A percentile compares a stretch with the other conserved stretches of the same genome.
Conservation (phyloP, 106 monocot genomes). For the Ottelia alismoides region DNA sequence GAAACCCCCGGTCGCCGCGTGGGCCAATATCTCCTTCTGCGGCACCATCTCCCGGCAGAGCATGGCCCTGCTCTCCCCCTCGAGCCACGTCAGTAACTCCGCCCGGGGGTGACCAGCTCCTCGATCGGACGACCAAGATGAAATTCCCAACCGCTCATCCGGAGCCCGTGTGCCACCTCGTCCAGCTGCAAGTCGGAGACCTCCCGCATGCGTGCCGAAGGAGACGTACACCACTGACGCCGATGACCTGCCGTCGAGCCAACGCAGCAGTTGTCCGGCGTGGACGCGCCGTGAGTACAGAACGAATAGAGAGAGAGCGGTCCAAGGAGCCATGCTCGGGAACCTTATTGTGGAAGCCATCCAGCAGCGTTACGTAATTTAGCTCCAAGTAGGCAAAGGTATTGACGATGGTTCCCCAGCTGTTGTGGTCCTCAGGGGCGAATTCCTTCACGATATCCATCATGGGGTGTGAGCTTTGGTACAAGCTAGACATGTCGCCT, state of each 20-base stretch:
- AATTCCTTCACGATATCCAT: constrained; percentile 9
- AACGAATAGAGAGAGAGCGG: constrained; percentile 18
- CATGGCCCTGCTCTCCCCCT: too few species aligned
- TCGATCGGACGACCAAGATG: not conserved
- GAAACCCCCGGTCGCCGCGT: constrained; percentile 11
- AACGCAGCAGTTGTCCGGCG: constrained; percentile 1
- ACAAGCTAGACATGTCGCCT: constrained; percentile 7
- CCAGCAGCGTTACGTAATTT: constrained; percentile 17
- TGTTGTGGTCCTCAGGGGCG: constrained; percentile 7
- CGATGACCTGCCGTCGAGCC: too few species aligned
- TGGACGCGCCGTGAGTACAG: not conserved
- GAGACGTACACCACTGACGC: too few species aligned
- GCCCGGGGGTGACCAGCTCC: not conserved
- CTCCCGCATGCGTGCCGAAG: not conserved
- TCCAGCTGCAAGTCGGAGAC: constrained; percentile 2
- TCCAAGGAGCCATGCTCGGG: constrained; percentile 35
- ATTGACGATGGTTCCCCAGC: constrained; percentile 49
- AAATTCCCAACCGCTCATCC: constrained; percentile 6
- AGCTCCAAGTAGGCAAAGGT: constrained; percentile 30
- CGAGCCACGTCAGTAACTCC: too few species aligned
- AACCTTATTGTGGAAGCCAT: constrained; percentile 23
- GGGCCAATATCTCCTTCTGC: constrained; percentile 12
- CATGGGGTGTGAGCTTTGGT: constrained; percentile 1
- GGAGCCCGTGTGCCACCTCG: not conserved
- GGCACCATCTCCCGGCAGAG: too few species aligned